Evolutionary conservation across 768 basidiomycete species (phyloP).

Genomic region (Xerocomus spinulosus): DNA sequence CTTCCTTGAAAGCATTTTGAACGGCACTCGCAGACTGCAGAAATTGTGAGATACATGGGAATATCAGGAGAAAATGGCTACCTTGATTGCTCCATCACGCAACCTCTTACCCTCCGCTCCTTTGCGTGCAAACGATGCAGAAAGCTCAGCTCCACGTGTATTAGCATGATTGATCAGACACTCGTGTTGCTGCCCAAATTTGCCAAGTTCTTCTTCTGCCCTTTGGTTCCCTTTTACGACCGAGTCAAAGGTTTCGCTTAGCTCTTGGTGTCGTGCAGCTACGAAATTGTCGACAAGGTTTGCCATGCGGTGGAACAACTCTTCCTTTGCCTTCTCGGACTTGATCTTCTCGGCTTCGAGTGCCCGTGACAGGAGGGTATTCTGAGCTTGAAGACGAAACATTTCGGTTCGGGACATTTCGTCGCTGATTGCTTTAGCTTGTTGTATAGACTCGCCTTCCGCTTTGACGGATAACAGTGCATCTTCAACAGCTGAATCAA

Average conservation of each 20-base stretch:
- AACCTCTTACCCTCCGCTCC: constrained; percentile 49
- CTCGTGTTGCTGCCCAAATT: constrained; percentile 47
- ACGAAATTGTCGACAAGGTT: constrained; percentile 68
- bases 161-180: constrained; percentile 41
- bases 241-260: constrained; percentile 52
- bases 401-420: constrained; percentile 51
- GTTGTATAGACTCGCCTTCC: constrained; percentile 48
- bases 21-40: constrained; percentile 40
- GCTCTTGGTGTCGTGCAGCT: constrained; percentile 58
- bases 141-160: constrained; percentile 39
- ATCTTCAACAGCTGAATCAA: constrained; percentile 58
- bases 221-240: constrained; percentile 54
- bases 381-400: constrained; percentile 63
- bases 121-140: constrained; percentile 40
- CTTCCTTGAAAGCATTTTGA: constrained; percentile 38
- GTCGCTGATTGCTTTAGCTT: constrained; percentile 47
- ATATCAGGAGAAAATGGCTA: constrained; percentile 21
- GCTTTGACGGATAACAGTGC: constrained; percentile 51
- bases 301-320: constrained; percentile 72
- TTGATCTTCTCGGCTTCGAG: constrained; percentile 64
- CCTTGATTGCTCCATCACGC: constrained; percentile 59
- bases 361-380: constrained; percentile 54
- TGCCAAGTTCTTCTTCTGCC: constrained; percentile 46
- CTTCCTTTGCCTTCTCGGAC: constrained; percentile 64
- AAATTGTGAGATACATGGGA: constrained; percentile 10